Base-by-base conservation (phyloP, 1,139 yeast species). In the Suzukiozyma palmioleophila region DNA sequence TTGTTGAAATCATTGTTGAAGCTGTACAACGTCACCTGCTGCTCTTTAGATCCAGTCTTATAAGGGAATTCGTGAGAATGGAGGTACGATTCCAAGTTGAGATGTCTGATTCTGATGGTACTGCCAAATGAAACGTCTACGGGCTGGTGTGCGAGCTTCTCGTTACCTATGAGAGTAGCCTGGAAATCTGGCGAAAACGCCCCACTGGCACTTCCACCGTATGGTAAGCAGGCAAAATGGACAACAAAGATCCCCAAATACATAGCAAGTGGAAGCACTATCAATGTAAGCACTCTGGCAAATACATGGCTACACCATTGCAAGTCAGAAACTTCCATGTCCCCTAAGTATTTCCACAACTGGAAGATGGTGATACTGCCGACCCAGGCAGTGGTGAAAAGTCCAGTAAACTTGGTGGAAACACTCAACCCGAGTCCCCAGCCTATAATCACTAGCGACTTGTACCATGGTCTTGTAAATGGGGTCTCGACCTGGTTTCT, bases 11-110 rank as follows among this genome's bases (percentile, higher is more conserved):
- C 83, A 36, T 66, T 66, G 41, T 70, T 73, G 43, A 62, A 65
- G 14, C 74, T 75, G 43, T 78, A 76, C 28, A 82, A 62, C 0
- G 90, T 74, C 7, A 85, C 90, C 56, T 84, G 86, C 54, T 85
- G 92, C 46, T 79, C 77, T 0, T 61, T 54, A 0, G 87, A 69
- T 0, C 85, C 86, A 0, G 70, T 57, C 29, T 66, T 68, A 53
- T 81, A 84, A 3, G 57, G 59, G 43, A 57, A 61, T 32, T 73
- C 63, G 51, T 84, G 87, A 0, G 95, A 83, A 51, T 84, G 89
- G 40, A 87, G 62, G 52, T 84, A 86, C 1, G 75, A 74, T 31
- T 84, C 84, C 25, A 82, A 58, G 13, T 69, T 66, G n/a, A 60
- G 52, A 56, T 86, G 94, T 47, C 87, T 77, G 12, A 87, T 49